Percentiles rank a stretch among this genome's conserved stretches.
phyloP scores from a whole-genome alignment of 1,284 basidiomycete species.

The Sporisorium iseilematis-ciliati region DNA sequence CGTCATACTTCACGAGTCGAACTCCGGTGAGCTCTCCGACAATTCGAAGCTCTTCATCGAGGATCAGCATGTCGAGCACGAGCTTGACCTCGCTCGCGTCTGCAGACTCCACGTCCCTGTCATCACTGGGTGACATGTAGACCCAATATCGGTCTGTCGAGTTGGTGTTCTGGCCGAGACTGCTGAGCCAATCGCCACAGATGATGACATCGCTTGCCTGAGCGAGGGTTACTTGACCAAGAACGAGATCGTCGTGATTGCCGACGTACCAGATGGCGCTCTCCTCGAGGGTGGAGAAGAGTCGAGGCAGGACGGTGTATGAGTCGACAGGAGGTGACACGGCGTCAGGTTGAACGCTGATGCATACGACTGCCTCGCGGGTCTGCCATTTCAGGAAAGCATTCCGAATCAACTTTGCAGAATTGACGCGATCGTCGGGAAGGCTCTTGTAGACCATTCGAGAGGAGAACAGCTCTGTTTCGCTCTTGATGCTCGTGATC shows the following conservation, averaged over 20 bases:
- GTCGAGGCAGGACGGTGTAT: constrained; percentile 4
- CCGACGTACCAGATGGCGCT: constrained; percentile 17
- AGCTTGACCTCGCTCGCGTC: not conserved
- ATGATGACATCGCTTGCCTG: constrained; percentile 8
- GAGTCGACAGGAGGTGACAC: not conserved
- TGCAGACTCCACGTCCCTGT: not conserved
- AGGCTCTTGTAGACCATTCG: constrained; percentile 29
- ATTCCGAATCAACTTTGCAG: constrained; percentile 9
- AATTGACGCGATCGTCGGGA: not conserved
- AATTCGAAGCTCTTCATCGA: constrained; percentile 6
- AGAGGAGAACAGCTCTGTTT: constrained; percentile 22
- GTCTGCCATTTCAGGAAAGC: constrained; percentile 1
- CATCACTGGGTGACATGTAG: constrained; percentile 6
- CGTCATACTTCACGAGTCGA: constrained; percentile 3
- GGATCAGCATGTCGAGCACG: constrained; percentile 18
- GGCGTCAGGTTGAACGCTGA: not conserved
- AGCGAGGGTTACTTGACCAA: constrained; percentile 2
- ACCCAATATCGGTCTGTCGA: constrained; percentile 2
- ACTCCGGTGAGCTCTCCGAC: constrained; percentile 19
- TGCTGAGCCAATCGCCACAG: constrained; percentile 7
- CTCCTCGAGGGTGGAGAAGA: constrained; percentile 24
- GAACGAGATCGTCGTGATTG: not conserved
- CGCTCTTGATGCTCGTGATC: constrained; percentile 10
- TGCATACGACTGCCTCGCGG: constrained; percentile 17
- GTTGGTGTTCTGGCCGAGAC: not conserved